These are phyloP conservation scores for Carex littledalei DNA, from an alignment of 176 grass and related monocot genomes.

Conservation along the genomic window DNA sequence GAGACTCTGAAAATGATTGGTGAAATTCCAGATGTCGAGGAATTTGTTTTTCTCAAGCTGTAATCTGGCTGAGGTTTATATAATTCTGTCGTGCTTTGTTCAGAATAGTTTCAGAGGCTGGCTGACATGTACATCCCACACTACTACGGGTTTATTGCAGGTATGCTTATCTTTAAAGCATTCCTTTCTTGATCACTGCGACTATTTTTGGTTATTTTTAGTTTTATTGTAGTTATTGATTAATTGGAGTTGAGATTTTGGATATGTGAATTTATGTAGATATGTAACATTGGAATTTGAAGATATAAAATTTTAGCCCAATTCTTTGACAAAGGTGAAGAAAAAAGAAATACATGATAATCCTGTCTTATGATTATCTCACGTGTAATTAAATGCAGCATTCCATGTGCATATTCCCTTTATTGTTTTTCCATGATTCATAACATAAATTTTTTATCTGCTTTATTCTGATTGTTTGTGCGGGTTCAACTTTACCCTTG, in stretches of 20 bases:
- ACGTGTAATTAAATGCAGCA: not conserved
- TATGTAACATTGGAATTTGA: not conserved
- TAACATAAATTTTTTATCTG: not conserved
- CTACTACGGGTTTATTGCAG: not conserved
- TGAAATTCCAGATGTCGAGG: slow-evolving; percentile 44
- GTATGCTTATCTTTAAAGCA: not conserved
- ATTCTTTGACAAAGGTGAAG: not conserved
- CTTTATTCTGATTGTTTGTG: not conserved
- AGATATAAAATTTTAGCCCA: not conserved
- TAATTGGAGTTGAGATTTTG: not conserved
- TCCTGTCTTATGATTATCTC: not conserved
- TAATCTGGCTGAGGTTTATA: not conserved
- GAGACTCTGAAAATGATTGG: slow-evolving; percentile 73
- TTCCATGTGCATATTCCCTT: not conserved
- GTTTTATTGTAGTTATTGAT: not conserved
- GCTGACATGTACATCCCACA: not conserved
- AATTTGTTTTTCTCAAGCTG: slow-evolving; percentile 88
- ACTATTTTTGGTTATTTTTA: not conserved
- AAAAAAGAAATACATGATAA: not conserved
- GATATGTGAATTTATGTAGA: slow-evolving; percentile 13
- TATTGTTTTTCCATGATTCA: not conserved
- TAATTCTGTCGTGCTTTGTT: not conserved
- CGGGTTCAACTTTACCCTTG: not conserved
- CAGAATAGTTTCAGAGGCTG: not conserved
- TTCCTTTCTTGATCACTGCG: not conserved